Evolutionary conservation across 371 early-diverging fungal genomes (phyloP), one percentile per base, ranked within the genome.

Genomic region (Rozella allomycis): DNA sequence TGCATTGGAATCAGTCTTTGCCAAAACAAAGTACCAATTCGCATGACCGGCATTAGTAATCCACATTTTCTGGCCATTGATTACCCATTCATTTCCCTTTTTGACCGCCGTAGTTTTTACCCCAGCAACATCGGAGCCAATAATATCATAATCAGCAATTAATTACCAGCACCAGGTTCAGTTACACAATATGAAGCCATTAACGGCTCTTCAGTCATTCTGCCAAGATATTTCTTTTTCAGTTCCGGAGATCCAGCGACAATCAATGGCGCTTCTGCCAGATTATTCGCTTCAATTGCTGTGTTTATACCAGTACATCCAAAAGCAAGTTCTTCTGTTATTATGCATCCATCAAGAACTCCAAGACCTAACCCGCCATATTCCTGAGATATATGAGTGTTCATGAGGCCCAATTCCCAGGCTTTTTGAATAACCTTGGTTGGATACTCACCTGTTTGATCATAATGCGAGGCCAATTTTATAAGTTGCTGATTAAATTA

Each of bases 21-120:
- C 90, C 26, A 91, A 62, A n/a, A 91, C 74, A 56, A 91, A 91
- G 75, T 70, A 88, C 90, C 90, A 91, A 61, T 91, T 86, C 45
- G 93, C 93, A 47, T 87, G 73, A 18, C 86, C 87, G 28, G 81
- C 78, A 46, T 88, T 87, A 34, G 93, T 91, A 47, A 91, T 91
- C 90, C 63, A 62, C 58, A 58, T 57, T 42, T 62, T 62, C 34
- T 18, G 3, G 23, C 57, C 55, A 35, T 46, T 54, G 23, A 59
- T 34, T 23, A 47, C 40, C 49, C 48, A 57, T 31, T 34, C 42
- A 44, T 55, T 41, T 17, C 58, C 56, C 42, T 61, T 59, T 46
- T 60, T 60, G 11, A 46, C 60, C 8, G 63, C 63, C 16, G 31
- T 37, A 22, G 63, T 63, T 34, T 47, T 43, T 14, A 50, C 42